Evolutionary conservation across 768 basidiomycete species (phyloP), one percentile per base, ranked within the genome.

Genomic region (Rhodotorula graminis): DNA sequence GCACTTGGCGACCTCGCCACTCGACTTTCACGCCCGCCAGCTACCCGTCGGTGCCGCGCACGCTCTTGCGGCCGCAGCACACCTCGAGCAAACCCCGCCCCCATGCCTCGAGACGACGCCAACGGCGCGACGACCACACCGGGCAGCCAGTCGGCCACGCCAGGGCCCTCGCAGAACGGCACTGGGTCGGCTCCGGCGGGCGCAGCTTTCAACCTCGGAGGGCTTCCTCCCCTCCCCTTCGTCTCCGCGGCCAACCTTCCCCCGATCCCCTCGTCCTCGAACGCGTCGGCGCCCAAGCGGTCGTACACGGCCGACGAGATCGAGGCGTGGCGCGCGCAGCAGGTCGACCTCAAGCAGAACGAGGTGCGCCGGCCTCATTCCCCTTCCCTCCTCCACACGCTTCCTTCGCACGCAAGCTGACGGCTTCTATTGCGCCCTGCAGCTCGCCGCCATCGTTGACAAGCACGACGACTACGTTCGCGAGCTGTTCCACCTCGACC

Each of bases 401-500:
- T 15, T 25, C 15, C 19, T n/a, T 59, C 10, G 29, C 61, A 1
- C 18, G 29, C 44, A 3, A 12, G 50, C 46, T 57, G 52, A 44
- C 23, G 14, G 2, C 23, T 9, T 31, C 12, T 1, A 25, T 47
- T 11, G 40, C 16, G 0, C 31, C 10, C 21, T 40, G 25, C 52
- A 76, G 70, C 72, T 76, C 19, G 58, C 69, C 1, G n/a, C 56
- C 2, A 73, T 76, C 18, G 70, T 73, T 44, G 74, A 77, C 62
- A 31, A 44, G 4, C 74, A 77, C 59, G 74, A 77, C 50, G 67
- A 71, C 37, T 72, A 92, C 89, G 84, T 95, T 61, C 87, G 93
- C 71, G 92, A 97, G 81, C 84, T 87, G 70, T 97, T 94, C 81
- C 93, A 97, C 79, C 84, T 95, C 81, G 89, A 93, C 74, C 84